Evolutionary conservation across 2,329 filamentous ascomycete genomes (phyloP).

Genomic region (Colletotrichum sp.): DNA sequence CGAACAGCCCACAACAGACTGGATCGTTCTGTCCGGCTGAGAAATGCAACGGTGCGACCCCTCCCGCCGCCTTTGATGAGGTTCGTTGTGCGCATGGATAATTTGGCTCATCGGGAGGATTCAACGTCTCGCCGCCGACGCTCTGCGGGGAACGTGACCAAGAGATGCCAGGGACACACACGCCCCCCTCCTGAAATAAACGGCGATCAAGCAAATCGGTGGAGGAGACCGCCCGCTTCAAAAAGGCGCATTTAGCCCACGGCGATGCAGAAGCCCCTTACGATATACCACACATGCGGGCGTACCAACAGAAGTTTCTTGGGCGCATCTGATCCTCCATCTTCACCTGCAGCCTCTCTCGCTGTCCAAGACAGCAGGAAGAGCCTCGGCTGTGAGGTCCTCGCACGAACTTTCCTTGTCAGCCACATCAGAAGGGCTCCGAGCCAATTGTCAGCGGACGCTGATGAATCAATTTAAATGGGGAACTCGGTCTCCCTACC

Average conservation of each 20-base stretch:
- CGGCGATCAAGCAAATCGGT: not conserved
- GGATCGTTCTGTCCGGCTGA: not conserved
- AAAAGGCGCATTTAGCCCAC: not conserved
- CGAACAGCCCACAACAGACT: not conserved
- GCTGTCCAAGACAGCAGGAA: not conserved
- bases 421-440: not conserved
- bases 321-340: not conserved
- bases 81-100: constrained; percentile 12
- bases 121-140: constrained; percentile 16
- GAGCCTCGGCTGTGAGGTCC: not conserved
- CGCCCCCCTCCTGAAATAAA: not conserved
- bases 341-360: not conserved
- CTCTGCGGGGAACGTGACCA: not conserved
- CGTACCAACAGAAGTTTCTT: not conserved
- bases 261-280: not conserved
- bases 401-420: not conserved
- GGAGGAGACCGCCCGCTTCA: not conserved
- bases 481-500: not conserved
- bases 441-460: not conserved
- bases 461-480: not conserved
- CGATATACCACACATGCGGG: not conserved
- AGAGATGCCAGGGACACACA: not conserved
- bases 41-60: not conserved
- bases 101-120: constrained; percentile 22
- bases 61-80: not conserved